Conservation (phyloP, 768 basidiomycete genomes). For the Boletus huronensis region DNA sequence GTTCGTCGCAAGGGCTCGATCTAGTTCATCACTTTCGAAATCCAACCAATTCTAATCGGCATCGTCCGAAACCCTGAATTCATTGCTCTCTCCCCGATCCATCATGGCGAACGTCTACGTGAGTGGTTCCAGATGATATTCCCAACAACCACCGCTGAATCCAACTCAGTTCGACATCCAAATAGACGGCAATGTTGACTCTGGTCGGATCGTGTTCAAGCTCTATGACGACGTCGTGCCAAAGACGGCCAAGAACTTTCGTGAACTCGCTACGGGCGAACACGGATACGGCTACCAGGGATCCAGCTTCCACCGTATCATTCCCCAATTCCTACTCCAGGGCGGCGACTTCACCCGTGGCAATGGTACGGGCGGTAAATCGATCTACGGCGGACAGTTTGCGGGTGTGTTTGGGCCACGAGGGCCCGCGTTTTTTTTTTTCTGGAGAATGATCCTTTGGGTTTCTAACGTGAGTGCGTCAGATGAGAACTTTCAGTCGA, state of each 20-base stretch:
- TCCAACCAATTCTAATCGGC: constrained; percentile 4
- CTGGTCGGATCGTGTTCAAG: constrained; percentile 75
- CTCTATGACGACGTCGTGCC: constrained; percentile 80
- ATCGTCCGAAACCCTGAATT: constrained; percentile 4
- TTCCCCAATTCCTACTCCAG: constrained; percentile 83
- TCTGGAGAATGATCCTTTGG: neutral
- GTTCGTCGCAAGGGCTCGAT: too few species aligned
- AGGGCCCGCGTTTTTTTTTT: too few species aligned
- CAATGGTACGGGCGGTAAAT: constrained; percentile 78
- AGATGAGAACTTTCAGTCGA: constrained; percentile 84
- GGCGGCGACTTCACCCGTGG: constrained; percentile 79
- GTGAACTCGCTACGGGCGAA: constrained; percentile 81
- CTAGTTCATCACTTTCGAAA: neutral
- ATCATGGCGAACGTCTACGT: constrained; percentile 24
- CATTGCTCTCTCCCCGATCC: neutral
- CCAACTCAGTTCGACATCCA: constrained; percentile 66
- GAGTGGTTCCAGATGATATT: too few species aligned
- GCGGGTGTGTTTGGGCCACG: too few species aligned
- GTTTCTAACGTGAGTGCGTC: constrained; percentile 19
- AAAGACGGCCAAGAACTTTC: constrained; percentile 78
- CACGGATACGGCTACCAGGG: constrained; percentile 73
- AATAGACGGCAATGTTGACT: constrained; percentile 36
- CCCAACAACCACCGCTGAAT: too few species aligned
- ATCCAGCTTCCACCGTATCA: constrained; percentile 74
- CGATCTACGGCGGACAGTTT: too few species aligned